These are phyloP conservation scores for Phaeosphaeriaceae sp. DNA, from an alignment of 2,329 filamentous ascomycete genomes.

Conservation along the genomic window DNA sequence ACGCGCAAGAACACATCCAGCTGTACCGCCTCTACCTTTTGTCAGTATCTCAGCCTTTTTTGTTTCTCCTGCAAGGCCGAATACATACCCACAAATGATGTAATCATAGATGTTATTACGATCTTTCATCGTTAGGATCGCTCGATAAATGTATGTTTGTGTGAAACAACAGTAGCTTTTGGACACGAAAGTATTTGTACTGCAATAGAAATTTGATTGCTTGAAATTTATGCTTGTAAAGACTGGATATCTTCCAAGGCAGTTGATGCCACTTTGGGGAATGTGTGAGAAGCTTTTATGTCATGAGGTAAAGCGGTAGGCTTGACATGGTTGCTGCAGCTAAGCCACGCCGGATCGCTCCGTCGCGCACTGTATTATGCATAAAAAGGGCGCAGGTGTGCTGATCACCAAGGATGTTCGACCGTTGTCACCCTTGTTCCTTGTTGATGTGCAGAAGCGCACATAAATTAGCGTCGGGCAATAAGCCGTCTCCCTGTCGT, in stretches of 20 bases:
- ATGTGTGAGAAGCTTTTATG: background rate
- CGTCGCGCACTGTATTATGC: background rate
- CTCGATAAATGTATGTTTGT: background rate
- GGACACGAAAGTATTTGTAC: background rate
- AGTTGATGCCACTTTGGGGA: background rate
- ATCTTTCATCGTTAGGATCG: background rate
- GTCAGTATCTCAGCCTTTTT: background rate
- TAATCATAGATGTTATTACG: constrained; percentile 5
- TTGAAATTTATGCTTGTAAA: background rate
- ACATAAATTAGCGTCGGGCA: background rate
- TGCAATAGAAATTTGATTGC: background rate
- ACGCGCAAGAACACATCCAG: constrained; percentile 55
- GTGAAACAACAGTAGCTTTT: background rate
- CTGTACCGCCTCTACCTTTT: constrained; percentile 50
- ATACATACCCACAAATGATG: constrained; percentile 11
- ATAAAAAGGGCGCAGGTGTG: background rate
- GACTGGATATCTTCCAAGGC: background rate
- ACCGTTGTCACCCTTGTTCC: background rate
- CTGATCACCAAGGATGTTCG: background rate
- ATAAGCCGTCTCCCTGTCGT: background rate
- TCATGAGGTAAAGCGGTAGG: background rate
- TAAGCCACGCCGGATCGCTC: background rate
- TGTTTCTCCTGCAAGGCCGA: background rate
- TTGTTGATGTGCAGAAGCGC: background rate
- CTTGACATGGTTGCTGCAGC: background rate